Conservation (phyloP, 495 filamentous ascomycete genomes). For the Penicillium paradoxum region DNA sequence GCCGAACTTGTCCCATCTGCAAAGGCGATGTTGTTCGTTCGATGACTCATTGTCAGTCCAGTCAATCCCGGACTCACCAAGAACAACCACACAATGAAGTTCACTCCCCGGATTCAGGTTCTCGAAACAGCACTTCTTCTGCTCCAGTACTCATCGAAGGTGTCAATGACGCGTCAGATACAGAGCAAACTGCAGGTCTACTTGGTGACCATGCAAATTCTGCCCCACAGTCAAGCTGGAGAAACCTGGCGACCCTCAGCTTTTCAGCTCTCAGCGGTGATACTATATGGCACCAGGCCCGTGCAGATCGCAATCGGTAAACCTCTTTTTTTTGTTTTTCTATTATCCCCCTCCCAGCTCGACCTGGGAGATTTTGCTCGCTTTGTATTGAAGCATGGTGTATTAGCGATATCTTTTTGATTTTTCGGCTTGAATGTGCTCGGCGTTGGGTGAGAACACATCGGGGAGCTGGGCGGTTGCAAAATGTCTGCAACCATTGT, state of each 20-base stretch:
- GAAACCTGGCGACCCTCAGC: conserved; percentile 41
- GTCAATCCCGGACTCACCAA: conserved; percentile 45
- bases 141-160: conserved; percentile 42
- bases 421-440: conserved; percentile 25
- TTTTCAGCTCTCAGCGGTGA: conserved; percentile 49
- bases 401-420: conserved; percentile 38
- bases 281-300: conserved; percentile 46
- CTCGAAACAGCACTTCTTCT: conserved; percentile 39
- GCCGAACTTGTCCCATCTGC: conserved; percentile 94
- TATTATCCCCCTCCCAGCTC: conserved; percentile 9
- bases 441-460: conserved; percentile 30
- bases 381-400: conserved; percentile 25
- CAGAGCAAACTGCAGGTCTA: conserved; percentile 40
- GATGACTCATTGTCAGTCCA: conserved; percentile 42
- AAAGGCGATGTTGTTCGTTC: conserved; percentile 89
- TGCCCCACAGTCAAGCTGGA: conserved; percentile 36
- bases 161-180: conserved; percentile 31
- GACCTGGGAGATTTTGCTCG: conserved; percentile 13
- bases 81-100: conserved; percentile 40
- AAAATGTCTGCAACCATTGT: conserved; percentile 14
- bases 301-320: conserved; percentile 43
- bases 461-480: conserved; percentile 20
- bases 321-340: conserved; percentile 9
- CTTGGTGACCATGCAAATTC: conserved; percentile 37
- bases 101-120: conserved; percentile 19